Evolutionary conservation across 495 filamentous ascomycete genomes (phyloP).

Genomic region (Penicillium cataractarum): DNA sequence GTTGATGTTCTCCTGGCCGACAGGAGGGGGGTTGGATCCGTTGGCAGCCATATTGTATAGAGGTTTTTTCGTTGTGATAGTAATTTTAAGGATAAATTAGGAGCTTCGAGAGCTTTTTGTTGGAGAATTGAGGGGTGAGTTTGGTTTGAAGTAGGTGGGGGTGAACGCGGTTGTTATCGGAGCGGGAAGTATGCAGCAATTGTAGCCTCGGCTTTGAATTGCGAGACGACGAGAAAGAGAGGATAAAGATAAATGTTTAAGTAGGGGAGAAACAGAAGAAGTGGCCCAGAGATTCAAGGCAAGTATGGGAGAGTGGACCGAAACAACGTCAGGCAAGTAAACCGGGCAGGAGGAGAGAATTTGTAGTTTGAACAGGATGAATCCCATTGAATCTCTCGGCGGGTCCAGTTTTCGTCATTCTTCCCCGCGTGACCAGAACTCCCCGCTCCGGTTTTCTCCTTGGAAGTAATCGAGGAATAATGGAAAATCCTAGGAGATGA

Average conservation of each 20-base stretch:
- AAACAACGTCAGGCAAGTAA: constrained; percentile 22
- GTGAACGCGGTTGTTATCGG: constrained; percentile 10
- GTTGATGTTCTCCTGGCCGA: constrained; percentile 79
- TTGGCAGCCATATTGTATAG: constrained; percentile 41
- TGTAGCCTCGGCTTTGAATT: constrained; percentile 5
- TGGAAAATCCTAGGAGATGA: too few relatives aligned
- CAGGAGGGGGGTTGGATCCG: constrained; percentile 40
- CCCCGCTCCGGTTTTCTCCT: constrained; percentile 27
- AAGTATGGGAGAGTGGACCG: constrained; percentile 13
- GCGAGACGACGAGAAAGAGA: not conserved
- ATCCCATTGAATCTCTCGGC: too few relatives aligned
- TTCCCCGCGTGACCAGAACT: constrained; percentile 24
- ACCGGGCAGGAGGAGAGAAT: constrained; percentile 23
- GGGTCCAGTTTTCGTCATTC: constrained; percentile 28
- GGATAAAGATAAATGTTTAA: not conserved
- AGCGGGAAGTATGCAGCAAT: constrained; percentile 9
- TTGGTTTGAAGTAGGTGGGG: not conserved
- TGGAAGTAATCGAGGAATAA: not conserved
- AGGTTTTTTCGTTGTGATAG: not conserved
- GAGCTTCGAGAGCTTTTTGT: not conserved
- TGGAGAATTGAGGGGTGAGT: not conserved
- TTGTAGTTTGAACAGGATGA: too few relatives aligned
- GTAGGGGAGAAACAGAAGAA: too few relatives aligned
- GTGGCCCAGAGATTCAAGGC: constrained; percentile 5
- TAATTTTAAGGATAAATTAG: not conserved